A percentile compares a stretch with the other conserved stretches of the same genome.
Evolutionary conservation across 1,139 yeast genomes (phyloP).

Genomic region (Maudiozyma humilis): DNA sequence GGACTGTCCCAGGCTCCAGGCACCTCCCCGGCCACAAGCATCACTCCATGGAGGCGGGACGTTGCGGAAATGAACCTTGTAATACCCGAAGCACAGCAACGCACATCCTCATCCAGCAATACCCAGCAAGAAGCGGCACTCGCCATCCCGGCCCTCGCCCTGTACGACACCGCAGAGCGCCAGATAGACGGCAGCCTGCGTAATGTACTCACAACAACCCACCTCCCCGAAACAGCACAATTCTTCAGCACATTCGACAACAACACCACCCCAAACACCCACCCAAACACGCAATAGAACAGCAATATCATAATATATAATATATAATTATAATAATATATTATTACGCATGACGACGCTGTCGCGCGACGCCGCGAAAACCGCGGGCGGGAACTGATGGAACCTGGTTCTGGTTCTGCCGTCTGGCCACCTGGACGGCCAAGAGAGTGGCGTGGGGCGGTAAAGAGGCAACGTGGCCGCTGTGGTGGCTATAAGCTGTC

Average conservation of each 20-base stretch:
- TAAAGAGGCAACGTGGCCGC: too few relatives aligned
- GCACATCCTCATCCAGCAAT: neutral
- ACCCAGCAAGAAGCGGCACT: neutral
- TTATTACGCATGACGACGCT: too few relatives aligned
- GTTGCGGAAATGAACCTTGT: constrained; percentile 10
- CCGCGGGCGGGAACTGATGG: too few relatives aligned
- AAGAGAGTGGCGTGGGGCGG: too few relatives aligned
- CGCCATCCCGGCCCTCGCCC: constrained; percentile 3
- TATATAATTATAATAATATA: too few relatives aligned
- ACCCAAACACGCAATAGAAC: neutral
- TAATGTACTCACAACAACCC: neutral
- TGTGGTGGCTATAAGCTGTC: too few relatives aligned
- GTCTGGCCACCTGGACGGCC: too few relatives aligned
- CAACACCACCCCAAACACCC: neutral
- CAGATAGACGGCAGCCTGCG: constrained; percentile 1
- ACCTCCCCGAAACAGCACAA: neutral
- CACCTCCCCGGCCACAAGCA: too few relatives aligned
- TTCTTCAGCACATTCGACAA: neutral
- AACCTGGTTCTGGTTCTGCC: too few relatives aligned
- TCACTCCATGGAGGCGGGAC: constrained; percentile 6
- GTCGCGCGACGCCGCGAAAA: too few relatives aligned
- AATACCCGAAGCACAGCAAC: neutral
- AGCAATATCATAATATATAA: too few relatives aligned
- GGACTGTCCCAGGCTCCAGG: too few relatives aligned
- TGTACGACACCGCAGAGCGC: neutral